phyloP scores from a whole-genome alignment of 495 filamentous ascomycete species.

The Aspergillus olivimuriae region DNA sequence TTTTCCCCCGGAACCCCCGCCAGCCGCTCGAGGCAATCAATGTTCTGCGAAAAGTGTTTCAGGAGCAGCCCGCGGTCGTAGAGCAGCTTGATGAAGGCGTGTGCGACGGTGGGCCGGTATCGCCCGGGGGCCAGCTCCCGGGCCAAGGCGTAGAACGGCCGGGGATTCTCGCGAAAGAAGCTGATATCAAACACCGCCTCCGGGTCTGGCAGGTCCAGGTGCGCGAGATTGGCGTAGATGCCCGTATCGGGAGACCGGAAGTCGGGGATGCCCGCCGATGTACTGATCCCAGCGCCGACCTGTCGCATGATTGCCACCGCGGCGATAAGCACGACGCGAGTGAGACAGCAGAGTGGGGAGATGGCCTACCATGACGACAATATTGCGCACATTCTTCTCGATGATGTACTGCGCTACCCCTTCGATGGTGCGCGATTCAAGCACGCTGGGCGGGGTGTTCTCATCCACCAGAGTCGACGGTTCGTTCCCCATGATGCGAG shows the following conservation, averaged over 20 bases:
- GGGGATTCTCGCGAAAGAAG: conserved; percentile 78
- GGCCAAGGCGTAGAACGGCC: conserved; percentile 87
- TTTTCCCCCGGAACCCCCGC: conserved; percentile 76
- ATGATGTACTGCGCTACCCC: conserved; percentile 72
- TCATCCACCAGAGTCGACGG: conserved; percentile 57
- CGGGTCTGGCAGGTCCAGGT: conserved; percentile 76
- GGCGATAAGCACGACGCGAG: not conserved
- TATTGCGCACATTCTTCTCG: conserved; percentile 53
- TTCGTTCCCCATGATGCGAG: conserved; percentile 63
- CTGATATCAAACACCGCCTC: conserved; percentile 73
- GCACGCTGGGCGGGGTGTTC: conserved; percentile 53
- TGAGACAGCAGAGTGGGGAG: not conserved
- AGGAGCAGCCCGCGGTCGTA: conserved; percentile 69
- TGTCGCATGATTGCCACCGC: conserved; percentile 8
- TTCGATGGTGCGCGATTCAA: conserved; percentile 60
- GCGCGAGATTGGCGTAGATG: conserved; percentile 81
- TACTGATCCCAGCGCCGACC: conserved; percentile 56
- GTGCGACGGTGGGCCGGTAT: conserved; percentile 78
- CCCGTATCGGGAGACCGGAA: conserved; percentile 81
- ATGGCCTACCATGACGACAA: conserved; percentile 67
- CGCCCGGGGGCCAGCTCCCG: conserved; percentile 89
- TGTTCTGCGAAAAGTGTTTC: conserved; percentile 95
- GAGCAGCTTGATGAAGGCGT: conserved; percentile 71
- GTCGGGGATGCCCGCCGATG: conserved; percentile 83
- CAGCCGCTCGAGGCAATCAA: conserved; percentile 85